phyloP scores from a whole-genome alignment of 371 early-diverging fungal species.

The Vairimorpha necatrix region DNA sequence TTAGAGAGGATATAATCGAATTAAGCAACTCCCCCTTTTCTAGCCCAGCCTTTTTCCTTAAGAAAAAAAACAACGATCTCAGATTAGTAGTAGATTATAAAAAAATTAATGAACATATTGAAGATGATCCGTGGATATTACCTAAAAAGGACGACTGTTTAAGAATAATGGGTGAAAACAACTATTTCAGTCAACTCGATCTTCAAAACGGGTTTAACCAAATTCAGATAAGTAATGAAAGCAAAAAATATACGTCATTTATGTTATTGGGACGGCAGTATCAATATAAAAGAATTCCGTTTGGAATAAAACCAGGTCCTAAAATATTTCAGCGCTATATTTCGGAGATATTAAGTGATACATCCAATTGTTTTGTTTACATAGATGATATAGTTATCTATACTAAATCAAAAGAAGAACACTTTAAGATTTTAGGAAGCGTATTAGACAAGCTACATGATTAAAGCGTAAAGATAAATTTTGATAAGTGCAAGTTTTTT shows the following conservation, averaged over 20 bases:
- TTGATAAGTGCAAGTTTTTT: neutral
- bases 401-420: slow-evolving; percentile 14
- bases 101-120: slow-evolving; percentile 11
- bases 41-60: neutral
- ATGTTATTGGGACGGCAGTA: slow-evolving; percentile 31
- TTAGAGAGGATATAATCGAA: neutral
- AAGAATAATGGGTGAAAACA: neutral
- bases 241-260: slow-evolving; percentile 63
- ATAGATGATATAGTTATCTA: slow-evolving; percentile 20
- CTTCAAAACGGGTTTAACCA: slow-evolving; percentile 49
- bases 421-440: neutral
- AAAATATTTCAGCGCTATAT: neutral
- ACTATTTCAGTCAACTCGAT: slow-evolving; percentile 18
- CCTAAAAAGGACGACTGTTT: slow-evolving; percentile 5
- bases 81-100: neutral
- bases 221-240: slow-evolving; percentile 42
- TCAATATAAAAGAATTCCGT: slow-evolving; percentile 5
- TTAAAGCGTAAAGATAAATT: neutral
- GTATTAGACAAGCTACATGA: neutral
- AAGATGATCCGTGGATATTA: neutral
- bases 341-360: slow-evolving; percentile 2
- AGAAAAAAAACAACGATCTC: neutral
- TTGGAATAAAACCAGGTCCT: slow-evolving; percentile 11
- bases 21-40: neutral
- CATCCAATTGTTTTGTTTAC: neutral